Evolutionary conservation across 73 alveolate genomes (phyloP), one percentile per base, ranked within the genome.

Genomic region (Paramecium bursaria): DNA sequence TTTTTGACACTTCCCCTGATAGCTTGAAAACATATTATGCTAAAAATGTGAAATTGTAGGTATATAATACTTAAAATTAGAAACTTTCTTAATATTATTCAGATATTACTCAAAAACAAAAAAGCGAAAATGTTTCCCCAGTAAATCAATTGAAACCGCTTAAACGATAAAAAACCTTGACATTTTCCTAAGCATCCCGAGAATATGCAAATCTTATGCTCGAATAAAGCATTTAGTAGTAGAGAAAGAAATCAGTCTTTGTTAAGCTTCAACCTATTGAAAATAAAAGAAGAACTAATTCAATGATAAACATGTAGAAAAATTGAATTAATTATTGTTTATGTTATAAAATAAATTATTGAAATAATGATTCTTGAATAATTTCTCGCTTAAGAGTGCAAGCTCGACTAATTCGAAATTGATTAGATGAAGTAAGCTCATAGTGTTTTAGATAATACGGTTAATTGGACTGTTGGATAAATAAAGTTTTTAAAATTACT

Each of bases 201-300:
- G 76, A 57, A 11, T 57, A 57, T 29, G 76, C 76, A 57, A 50
- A 57, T 30, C 27, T 57, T 7, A 57, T 57, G 76, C 17, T 57
- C 27, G 76, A 50, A 11, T 57, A 57, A 6, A 3, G 51, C 17
- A 50, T 50, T n/a, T 7, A 19, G 15, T 30, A 57, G 17, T 30
- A 27, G 14, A 57, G 33, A 57, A 25, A 50, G 33, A 57, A 30
- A 57, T 17, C 22, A 1, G 27, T 50, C 3, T 7, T 30, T 14
- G 17, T 57, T 1, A 57, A 57, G 17, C 33, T 57, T 15, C 51
- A 57, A 26, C 76, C 76, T 6, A 19, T 57, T 14, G 76, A 57
- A 57, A 57, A 50, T 30, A 42, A 30, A 3, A 57, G 33, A 57
- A 57, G 76, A 57, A 57, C 76, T 30, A 7, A 48, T 27, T 57